phyloP scores from a whole-genome alignment of 495 filamentous ascomycete species.

The Penicillium riverlandense region DNA sequence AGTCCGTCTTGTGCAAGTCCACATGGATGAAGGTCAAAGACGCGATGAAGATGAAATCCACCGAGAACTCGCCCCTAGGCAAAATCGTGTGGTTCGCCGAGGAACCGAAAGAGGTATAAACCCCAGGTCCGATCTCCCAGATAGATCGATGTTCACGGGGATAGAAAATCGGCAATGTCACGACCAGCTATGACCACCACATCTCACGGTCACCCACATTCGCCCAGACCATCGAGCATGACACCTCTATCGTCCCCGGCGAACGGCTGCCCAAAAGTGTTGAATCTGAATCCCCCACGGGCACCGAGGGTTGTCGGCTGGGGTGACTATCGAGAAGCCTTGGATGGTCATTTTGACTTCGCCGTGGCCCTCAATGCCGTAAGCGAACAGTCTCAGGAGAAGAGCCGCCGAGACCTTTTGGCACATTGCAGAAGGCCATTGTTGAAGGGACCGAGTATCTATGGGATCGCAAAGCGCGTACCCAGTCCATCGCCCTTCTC shows the following conservation, averaged over 20 bases:
- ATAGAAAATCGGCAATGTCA: too few relatives aligned
- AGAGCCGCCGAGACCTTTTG: slow-evolving; percentile 1
- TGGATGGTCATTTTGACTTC: slow-evolving; percentile 8
- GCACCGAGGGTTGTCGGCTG: slow-evolving; percentile 7
- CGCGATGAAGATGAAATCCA: not conserved
- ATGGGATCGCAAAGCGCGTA: slow-evolving; percentile 8
- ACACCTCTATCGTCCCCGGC: slow-evolving; percentile 8
- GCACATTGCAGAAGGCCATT: slow-evolving; percentile 6
- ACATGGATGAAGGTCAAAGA: slow-evolving; percentile 4
- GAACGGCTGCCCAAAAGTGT: slow-evolving; percentile 5
- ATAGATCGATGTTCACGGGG: too few relatives aligned
- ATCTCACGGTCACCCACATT: too few relatives aligned
- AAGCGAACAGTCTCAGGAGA: not conserved
- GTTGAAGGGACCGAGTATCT: slow-evolving; percentile 12
- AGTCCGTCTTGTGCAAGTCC: slow-evolving; percentile 3
- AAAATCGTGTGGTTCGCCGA: slow-evolving; percentile 9
- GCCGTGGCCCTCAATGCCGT: slow-evolving; percentile 5
- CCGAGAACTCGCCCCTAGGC: slow-evolving; percentile 5
- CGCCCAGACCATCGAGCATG: slow-evolving; percentile 8
- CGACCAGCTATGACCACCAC: too few relatives aligned
- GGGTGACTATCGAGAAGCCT: slow-evolving; percentile 7
- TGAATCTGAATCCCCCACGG: slow-evolving; percentile 3
- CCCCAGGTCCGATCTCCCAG: too few relatives aligned
- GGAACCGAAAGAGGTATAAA: slow-evolving; percentile 8
- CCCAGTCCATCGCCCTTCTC: slow-evolving; percentile 6